Evolutionary conservation across 805 yeast genomes (phyloP), one percentile per base, ranked within the genome.

Genomic region (Cyberlindnera nakhonratchasimensis): DNA sequence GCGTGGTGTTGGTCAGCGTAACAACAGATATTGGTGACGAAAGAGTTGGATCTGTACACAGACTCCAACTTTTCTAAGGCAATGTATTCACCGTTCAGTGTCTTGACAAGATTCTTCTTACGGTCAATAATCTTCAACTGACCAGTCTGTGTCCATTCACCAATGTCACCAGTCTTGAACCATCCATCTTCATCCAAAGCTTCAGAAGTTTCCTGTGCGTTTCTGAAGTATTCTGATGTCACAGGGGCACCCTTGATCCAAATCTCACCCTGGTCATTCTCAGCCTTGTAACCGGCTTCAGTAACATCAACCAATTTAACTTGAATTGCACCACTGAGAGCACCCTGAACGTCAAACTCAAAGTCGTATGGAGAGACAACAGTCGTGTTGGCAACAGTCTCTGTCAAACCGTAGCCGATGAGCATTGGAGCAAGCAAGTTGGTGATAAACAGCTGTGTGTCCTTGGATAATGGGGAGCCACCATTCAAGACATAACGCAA

Each of bases 91-190:
- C 99, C 99, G 63, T 93, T 91, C 58, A 78, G 74, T 16, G 99
- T 93, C 75, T 93, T 93, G 55, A 93, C 95, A 66, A 93, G 74
- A 65, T 93, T 93, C 80, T 93, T 93, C 73, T 80, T 86, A 63
- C 99, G 85, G 69, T 93, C 99, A 63, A 93, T 86, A 47, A 93
- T 72, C 61, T 75, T 79, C 59, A 93, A 72, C 44, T 79, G 82
- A 52, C 98, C 98, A 51, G 72, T 74, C 21, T 79, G 47, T 32
- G 90, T 75, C 95, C 96, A 88, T 71, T 87, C 89, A 61, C 91
- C 96, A 65, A 93, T 88, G 65, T 93, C 99, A 65, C 99, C 99
- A 25, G 98, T 93, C 62, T 72, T 75, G 72, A 93, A 93, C 97
- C 97, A 93, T 55, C 86, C 90, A 47, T 83, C 85, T 40, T 80